Conservation (phyloP, 2,329 filamentous ascomycete genomes). For the Colletotrichum theobromicola region DNA sequence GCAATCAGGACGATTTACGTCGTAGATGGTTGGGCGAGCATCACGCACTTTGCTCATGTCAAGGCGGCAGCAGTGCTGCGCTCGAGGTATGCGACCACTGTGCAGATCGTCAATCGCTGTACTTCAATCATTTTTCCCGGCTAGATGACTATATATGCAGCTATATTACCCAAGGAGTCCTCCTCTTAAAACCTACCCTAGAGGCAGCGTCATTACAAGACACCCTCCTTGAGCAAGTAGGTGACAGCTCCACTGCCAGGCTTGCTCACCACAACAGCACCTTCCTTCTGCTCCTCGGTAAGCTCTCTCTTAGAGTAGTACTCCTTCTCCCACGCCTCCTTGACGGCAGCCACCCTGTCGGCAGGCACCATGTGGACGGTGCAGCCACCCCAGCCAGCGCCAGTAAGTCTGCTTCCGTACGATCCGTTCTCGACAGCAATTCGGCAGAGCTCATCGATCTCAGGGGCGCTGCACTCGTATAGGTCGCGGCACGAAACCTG, state of each 20-base stretch:
- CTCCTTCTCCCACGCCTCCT: constrained; percentile 75
- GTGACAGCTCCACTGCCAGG: constrained; percentile 77
- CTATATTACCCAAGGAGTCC: neutral
- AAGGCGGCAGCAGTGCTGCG: neutral
- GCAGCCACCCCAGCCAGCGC: constrained; percentile 96
- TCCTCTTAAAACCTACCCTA: neutral
- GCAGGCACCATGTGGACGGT: constrained; percentile 91
- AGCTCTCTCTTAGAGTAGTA: constrained; percentile 77
- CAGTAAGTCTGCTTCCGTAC: constrained; percentile 86
- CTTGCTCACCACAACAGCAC: constrained; percentile 87
- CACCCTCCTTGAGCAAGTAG: constrained; percentile 42
- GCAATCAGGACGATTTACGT: neutral
- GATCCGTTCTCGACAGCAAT: constrained; percentile 81
- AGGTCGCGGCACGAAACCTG: constrained; percentile 85
- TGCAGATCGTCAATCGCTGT: neutral
- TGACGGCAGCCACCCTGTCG: constrained; percentile 80
- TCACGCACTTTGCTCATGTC: neutral
- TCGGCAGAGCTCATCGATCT: constrained; percentile 87
- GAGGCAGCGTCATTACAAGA: neutral
- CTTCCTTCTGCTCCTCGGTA: constrained; percentile 73
- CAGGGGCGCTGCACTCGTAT: constrained; percentile 91
- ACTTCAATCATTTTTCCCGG: neutral
- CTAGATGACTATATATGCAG: neutral
- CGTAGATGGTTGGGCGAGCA: neutral
- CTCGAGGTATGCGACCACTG: neutral